Evolutionary conservation across 2,329 filamentous ascomycete species (phyloP), one percentile per base, ranked within the genome.

Genomic region (Aureobasidium namibiae): DNA sequence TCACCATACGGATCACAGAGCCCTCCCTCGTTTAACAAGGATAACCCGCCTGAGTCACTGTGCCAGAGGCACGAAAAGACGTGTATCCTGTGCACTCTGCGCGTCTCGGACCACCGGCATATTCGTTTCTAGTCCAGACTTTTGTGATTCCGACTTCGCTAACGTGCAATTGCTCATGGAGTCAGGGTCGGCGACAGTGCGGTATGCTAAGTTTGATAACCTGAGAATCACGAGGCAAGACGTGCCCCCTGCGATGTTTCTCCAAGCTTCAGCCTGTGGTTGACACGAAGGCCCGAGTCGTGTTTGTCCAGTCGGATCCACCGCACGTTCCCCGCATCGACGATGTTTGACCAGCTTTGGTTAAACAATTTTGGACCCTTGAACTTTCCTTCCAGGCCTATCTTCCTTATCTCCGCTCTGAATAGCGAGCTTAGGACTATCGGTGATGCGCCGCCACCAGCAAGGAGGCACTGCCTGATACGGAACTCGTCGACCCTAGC

Each of bases 381-480:
- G 23, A 18, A n/a, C 13, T 38, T 23, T 31, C 11, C 31, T n/a
- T 34, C 21, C 29, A 42, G 34, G 50, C 36, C 38, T 54, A 16
- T 41, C 41, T 36, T n/a, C n/a, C 23, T 48, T 42, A 49, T 49
- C 46, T 36, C 46, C 31, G 24, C 24, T 39, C 4, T 9, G 18
- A 57, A 7, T 57, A 57, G 42, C 13, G 54, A 44, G 41, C 24
- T 57, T 57, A 48, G 39, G 33, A 46, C 42, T 57, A 57, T 57
- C 54, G 54, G 54, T 46, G 54, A 57, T 57, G 42, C 18, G 1
- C 54, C 54, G 54, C 54, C 54, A 57, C 54, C n/a, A 36, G 23
- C 41, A 39, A 46, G 38, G 41, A 31, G 18, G 14, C 6, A 21
- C 42, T 57, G 26, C 54, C 31, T 57, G 54, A 56, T 56, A 45